Conservation (phyloP, 768 basidiomycete species). For the Leccinum disarticulatum region DNA sequence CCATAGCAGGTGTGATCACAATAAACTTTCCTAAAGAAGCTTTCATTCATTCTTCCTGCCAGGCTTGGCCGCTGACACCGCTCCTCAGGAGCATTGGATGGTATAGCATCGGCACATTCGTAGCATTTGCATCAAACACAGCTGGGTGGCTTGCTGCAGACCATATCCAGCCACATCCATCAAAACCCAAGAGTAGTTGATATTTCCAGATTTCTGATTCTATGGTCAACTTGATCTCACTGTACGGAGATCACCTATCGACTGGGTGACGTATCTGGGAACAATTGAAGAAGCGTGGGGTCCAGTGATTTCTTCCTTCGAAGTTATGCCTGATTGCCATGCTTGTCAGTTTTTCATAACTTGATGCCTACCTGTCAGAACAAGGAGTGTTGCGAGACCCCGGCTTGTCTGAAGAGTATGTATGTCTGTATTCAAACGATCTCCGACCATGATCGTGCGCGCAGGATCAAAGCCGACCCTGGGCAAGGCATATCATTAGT, state of each 20-base stretch:
- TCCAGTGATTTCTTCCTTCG: conserved; percentile 69
- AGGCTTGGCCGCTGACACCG: conserved; percentile 85
- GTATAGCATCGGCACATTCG: conserved; percentile 59
- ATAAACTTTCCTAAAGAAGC: conserved; percentile 3
- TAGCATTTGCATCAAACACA: conserved; percentile 49
- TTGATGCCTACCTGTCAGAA: conserved; percentile 72
- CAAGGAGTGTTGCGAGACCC: conserved; percentile 83
- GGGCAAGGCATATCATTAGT: conserved; percentile 10
- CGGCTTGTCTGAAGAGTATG: conserved; percentile 88
- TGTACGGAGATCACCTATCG: conserved; percentile 76
- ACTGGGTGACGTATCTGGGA: conserved; percentile 78
- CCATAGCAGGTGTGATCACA: conserved; percentile 83
- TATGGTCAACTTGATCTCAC: conserved; percentile 24
- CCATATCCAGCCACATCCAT: conserved; percentile 28
- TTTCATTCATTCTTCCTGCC: background rate
- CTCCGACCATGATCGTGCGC: conserved; percentile 93
- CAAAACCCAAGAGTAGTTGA: conserved; percentile 28
- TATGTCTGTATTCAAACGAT: conserved; percentile 86
- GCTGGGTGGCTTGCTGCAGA: conserved; percentile 40
- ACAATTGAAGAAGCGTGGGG: conserved; percentile 67
- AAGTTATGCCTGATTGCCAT: conserved; percentile 63
- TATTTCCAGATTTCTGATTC: conserved; percentile 9
- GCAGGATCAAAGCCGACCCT: conserved; percentile 87
- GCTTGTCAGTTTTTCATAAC: background rate
- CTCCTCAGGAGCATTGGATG: conserved; percentile 71